These are phyloP conservation scores for Lachnellula arida DNA, from an alignment of 2,329 filamentous ascomycete species.

Conservation along the genomic window DNA sequence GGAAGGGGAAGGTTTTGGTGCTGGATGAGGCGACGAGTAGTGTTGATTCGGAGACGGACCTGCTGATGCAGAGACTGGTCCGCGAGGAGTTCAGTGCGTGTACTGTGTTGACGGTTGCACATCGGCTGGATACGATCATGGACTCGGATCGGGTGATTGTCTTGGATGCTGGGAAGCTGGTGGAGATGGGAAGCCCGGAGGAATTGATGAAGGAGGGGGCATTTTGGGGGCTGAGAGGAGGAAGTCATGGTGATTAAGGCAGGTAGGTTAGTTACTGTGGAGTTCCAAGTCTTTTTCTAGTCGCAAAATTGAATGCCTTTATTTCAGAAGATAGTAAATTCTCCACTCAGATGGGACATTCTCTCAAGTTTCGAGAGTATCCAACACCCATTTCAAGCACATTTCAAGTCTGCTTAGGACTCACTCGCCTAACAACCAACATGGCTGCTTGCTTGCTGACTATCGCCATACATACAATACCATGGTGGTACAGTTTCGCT, in stretches of 20 bases:
- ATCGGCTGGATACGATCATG: constrained; percentile 35
- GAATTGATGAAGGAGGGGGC: constrained; percentile 45
- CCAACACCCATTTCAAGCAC: too few relatives aligned
- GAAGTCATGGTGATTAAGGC: background rate
- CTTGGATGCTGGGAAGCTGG: constrained; percentile 49
- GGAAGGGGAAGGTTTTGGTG: constrained; percentile 30
- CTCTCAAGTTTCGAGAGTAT: too few relatives aligned
- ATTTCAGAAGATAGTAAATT: too few relatives aligned
- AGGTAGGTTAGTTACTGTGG: too few relatives aligned
- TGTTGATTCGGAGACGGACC: constrained; percentile 30
- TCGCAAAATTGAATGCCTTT: too few relatives aligned
- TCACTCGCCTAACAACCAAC: too few relatives aligned
- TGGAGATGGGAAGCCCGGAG: constrained; percentile 81
- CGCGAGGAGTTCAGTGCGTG: constrained; percentile 44
- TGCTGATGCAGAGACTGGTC: constrained; percentile 37
- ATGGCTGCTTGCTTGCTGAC: too few relatives aligned
- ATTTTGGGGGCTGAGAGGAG: constrained; percentile 11
- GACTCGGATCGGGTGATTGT: constrained; percentile 42
- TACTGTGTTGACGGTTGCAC: constrained; percentile 40
- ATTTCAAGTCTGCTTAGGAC: too few relatives aligned
- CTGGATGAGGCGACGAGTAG: constrained; percentile 32
- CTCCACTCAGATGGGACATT: too few relatives aligned
- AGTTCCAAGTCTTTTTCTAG: too few relatives aligned
- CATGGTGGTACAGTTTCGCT: too few relatives aligned
- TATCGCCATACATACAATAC: too few relatives aligned